Evolutionary conservation across 441 rosid genomes (phyloP).

Genomic region (Sinapis alba): DNA sequence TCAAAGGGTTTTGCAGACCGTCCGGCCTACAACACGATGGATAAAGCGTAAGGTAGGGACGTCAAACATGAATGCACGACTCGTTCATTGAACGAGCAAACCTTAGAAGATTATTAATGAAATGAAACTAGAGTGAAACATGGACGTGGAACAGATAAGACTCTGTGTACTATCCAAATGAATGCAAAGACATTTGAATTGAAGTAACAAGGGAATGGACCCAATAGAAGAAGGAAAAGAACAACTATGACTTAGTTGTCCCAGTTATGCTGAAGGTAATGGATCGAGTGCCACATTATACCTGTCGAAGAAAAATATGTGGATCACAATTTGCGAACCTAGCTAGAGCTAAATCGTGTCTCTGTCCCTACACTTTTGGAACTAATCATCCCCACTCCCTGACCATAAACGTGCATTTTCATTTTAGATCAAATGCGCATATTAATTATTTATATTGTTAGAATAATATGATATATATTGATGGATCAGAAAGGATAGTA

Average conservation of each 20-base stretch:
- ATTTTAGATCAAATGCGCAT: not conserved
- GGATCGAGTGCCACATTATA: conserved; percentile 38
- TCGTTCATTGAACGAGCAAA: conserved; percentile 26
- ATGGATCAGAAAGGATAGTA: not conserved
- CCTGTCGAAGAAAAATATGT: conserved; percentile 30
- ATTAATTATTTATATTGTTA: not conserved
- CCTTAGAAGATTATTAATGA: conserved; percentile 33
- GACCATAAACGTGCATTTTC: conserved; percentile 23
- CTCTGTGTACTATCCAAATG: conserved; percentile 3
- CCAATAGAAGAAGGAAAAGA: conserved; percentile 30
- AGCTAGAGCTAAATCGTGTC: conserved; percentile 27
- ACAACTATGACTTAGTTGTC: conserved; percentile 30
- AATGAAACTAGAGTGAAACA: conserved; percentile 19
- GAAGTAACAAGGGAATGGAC: conserved; percentile 40
- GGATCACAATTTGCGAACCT: conserved; percentile 27
- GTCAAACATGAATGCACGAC: conserved; percentile 26
- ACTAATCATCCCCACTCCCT: conserved; percentile 34
- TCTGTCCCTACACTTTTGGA: conserved; percentile 32
- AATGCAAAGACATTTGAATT: conserved; percentile 21
- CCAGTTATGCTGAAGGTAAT: conserved; percentile 34
- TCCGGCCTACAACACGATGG: conserved; percentile 38
- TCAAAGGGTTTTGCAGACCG: not conserved
- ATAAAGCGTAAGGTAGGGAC: conserved; percentile 30
- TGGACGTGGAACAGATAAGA: conserved; percentile 32
- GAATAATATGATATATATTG: conserved; percentile 3